phyloP scores from a whole-genome alignment of 768 basidiomycete species.

The Grammothele lineata region DNA sequence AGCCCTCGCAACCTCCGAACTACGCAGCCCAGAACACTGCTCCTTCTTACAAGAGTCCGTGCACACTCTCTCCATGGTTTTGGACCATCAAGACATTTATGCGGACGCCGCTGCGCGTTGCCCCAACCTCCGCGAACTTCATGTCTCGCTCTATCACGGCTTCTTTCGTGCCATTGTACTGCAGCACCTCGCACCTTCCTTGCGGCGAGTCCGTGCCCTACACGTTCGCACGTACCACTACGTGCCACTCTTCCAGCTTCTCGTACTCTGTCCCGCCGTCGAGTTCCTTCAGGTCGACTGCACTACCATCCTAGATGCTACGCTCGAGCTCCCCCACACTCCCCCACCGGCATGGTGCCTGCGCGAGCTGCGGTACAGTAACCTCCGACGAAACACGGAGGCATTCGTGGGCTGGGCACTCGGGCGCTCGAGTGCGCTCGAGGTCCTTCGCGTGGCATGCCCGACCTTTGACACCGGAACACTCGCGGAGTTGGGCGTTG shows the following conservation, averaged over 20 bases:
- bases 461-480: background rate
- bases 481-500: slow-evolving; percentile 1
- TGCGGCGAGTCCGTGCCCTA: background rate
- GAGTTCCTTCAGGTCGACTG: slow-evolving; percentile 12
- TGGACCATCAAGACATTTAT: slow-evolving; percentile 4
- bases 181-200: background rate
- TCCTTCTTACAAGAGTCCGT: background rate
- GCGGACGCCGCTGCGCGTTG: slow-evolving; percentile 1
- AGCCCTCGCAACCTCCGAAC: background rate
- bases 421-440: background rate
- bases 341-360: slow-evolving; percentile 4
- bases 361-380: slow-evolving; percentile 8
- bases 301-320: background rate
- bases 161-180: slow-evolving; percentile 4
- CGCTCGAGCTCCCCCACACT: background rate
- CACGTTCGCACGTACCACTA: slow-evolving; percentile 9
- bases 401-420: slow-evolving; percentile 6
- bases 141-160: background rate
- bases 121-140: slow-evolving; percentile 5
- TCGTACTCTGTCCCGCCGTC: background rate
- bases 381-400: slow-evolving; percentile 2
- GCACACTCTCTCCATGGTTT: background rate
- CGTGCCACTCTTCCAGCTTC: slow-evolving; percentile 10
- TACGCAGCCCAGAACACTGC: background rate
- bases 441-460: slow-evolving; percentile 7